Percentiles rank a stretch among this genome's conserved stretches.
phyloP scores from a whole-genome alignment of 139 green algal genomes.

The Coccomyxa sp. region DNA sequence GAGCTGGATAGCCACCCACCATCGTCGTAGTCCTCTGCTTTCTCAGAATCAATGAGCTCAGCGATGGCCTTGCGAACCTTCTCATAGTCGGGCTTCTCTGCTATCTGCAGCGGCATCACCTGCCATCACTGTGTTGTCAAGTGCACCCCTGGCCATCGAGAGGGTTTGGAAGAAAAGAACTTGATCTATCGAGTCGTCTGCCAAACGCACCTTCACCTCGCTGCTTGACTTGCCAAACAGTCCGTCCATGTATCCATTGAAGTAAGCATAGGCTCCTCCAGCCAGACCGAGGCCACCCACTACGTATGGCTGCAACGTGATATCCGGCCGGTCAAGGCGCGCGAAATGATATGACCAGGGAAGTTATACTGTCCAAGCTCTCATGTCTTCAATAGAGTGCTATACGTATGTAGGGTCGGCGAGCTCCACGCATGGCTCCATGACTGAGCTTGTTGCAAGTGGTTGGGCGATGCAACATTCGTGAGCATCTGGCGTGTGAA shows the following conservation, averaged over 20 bases:
- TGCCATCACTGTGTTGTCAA: neutral
- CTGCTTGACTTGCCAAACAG: neutral
- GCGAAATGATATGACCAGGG: too few relatives aligned
- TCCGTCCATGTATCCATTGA: too few relatives aligned
- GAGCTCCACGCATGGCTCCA: conserved; percentile 34
- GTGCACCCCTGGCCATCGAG: neutral
- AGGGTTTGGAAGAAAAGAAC: neutral
- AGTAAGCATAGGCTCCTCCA: too few relatives aligned
- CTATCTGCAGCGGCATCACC: neutral
- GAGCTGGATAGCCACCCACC: conserved; percentile 19
- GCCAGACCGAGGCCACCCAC: too few relatives aligned
- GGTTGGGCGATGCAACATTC: neutral
- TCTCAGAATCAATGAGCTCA: conserved; percentile 47
- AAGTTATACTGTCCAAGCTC: too few relatives aligned
- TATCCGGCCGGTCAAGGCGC: too few relatives aligned
- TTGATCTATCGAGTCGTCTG: neutral
- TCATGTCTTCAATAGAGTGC: neutral
- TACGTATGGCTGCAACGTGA: too few relatives aligned
- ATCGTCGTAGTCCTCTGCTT: conserved; percentile 72
- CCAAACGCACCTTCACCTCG: neutral
- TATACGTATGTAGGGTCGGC: neutral
- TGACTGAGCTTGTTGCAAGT: neutral
- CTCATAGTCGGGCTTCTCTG: conserved; percentile 60
- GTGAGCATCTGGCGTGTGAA: neutral
- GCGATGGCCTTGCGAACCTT: conserved; percentile 66